Evolutionary conservation across 306 rosid genomes (phyloP), one percentile per base, ranked within the genome.

Genomic region (Pueraria montana): DNA sequence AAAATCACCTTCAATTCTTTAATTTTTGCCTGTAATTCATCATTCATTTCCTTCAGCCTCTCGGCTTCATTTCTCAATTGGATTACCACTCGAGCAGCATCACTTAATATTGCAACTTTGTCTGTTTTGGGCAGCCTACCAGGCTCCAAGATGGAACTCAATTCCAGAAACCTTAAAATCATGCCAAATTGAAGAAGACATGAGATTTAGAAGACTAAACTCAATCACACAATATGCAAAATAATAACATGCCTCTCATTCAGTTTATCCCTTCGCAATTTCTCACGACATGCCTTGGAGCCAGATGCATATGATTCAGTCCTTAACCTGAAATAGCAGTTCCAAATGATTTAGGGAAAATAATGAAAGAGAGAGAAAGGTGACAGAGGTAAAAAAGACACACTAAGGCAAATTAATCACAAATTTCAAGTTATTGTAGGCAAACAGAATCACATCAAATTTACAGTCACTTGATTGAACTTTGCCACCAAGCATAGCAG

Each of bases 231-330:
- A 79, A 75, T 55, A 75, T 53, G 77, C 74, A 69, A 74, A 73
- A 58, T 76, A 78, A 83, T 74, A 82, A 40, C 85, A 76, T 91
- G 88, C 99, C 96, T 96, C 88, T 96, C 98, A 81, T 96, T 96
- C 32, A 96, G 88, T 77, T 86, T 91, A 67, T 96, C 95, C 91
- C 99, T 90, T 63, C 99, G 87, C 82, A 90, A 21, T 90, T 96
- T 96, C 91, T 96, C 99, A 63, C 94, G 92, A 80, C 94, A 87
- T 74, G 99, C 98, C 87, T 94, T 96, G 59, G 96, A 82, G 80
- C 92, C 89, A 67, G 91, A 65, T 36, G 81, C 82, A 76, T 79
- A 82, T 58, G 97, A 88, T 84, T 87, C 96, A 34, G 93, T 72
- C 84, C 85, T 91, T 80, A 72, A 76, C 89, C 99, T 93, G 84